Evolutionary conservation across 2,329 filamentous ascomycete species (phyloP).

Genomic region (Exophiala aquamarina): DNA sequence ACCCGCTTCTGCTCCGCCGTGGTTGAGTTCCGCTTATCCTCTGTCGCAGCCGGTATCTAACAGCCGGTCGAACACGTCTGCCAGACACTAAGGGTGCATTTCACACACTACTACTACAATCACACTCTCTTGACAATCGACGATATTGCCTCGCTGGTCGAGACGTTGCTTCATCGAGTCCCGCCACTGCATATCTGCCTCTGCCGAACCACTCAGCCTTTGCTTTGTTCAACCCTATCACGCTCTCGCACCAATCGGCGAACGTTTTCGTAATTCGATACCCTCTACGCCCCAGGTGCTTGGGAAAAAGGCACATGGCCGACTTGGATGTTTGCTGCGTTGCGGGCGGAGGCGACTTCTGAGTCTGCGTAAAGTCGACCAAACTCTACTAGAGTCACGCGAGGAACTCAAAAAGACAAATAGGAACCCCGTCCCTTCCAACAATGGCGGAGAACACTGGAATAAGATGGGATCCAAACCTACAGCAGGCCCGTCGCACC

Average conservation of each 20-base stretch:
- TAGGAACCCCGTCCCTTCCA: background rate
- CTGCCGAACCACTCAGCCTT: background rate
- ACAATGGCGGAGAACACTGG: constrained; percentile 20
- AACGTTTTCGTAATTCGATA: no score
- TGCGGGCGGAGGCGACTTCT: constrained; percentile 8
- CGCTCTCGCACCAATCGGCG: background rate
- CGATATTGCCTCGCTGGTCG: background rate
- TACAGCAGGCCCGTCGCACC: constrained; percentile 8
- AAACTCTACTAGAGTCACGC: no score
- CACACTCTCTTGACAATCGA: background rate
- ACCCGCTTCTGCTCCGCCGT: background rate
- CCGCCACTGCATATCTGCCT: no score
- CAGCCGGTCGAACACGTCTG: no score
- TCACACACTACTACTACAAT: no score
- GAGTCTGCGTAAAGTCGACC: background rate
- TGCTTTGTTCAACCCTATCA: background rate
- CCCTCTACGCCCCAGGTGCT: no score
- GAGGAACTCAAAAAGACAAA: background rate
- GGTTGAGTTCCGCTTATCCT: background rate
- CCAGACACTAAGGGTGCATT: no score
- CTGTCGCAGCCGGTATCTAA: no score
- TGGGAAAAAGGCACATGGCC: no score
- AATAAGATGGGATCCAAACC: constrained; percentile 23
- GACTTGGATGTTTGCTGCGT: background rate
- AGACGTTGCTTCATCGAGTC: no score